Conservation (phyloP, 169 alveolate species). For the Eimeria maxima region DNA sequence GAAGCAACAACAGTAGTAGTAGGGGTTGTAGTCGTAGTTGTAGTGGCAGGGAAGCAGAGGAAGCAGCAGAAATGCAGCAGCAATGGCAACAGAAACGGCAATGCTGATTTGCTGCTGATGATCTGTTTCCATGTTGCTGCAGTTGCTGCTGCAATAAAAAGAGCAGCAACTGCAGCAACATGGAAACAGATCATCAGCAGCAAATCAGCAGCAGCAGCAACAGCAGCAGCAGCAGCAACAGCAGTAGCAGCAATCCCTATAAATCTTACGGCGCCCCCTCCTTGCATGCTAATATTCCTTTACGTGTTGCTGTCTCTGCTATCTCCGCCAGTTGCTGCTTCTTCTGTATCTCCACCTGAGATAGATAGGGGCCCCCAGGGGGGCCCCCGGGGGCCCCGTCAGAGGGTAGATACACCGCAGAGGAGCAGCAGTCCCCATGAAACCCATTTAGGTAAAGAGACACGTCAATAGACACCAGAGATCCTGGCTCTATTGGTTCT, state of each 20-base stretch:
- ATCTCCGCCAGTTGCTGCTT: neutral
- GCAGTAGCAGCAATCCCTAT: neutral
- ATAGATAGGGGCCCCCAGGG: too few relatives aligned
- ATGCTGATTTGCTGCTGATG: too few relatives aligned
- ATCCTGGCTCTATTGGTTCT: neutral
- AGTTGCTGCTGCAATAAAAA: neutral
- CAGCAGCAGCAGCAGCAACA: slow-evolving; percentile 22
- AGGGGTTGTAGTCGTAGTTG: too few relatives aligned
- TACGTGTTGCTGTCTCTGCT: neutral
- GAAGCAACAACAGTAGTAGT: too few relatives aligned
- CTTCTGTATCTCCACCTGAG: neutral
- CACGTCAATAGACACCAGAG: neutral
- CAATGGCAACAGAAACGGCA: too few relatives aligned
- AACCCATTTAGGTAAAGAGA: neutral
- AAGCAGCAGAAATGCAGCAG: too few relatives aligned
- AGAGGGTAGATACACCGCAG: slow-evolving; percentile 2
- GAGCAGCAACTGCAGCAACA: neutral
- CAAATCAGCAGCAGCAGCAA: too few relatives aligned
- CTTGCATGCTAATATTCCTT: neutral
- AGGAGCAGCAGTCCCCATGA: slow-evolving; percentile 51
- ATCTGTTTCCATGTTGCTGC: too few relatives aligned
- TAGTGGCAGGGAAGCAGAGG: too few relatives aligned
- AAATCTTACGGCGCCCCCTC: neutral
- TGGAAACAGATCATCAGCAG: too few relatives aligned
- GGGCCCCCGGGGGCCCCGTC: neutral